Percentiles rank a stretch among this genome's conserved stretches.
Conservation (phyloP, 495 filamentous ascomycete genomes). For the Penicillium lagena region DNA sequence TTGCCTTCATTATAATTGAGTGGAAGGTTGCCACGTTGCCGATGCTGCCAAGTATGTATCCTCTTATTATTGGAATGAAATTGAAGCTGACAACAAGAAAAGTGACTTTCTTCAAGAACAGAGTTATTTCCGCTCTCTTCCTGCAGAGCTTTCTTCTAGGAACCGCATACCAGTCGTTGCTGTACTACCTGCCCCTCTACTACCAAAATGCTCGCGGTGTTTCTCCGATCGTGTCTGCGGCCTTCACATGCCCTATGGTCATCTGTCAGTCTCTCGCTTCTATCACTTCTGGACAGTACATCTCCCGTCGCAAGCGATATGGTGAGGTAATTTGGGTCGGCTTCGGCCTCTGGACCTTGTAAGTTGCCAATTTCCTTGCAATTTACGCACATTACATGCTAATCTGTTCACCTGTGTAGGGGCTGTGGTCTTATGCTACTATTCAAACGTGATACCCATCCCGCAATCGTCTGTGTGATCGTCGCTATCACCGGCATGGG, state of each 20-base stretch:
- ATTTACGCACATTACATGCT: neutral
- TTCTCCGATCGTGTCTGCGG: conserved; percentile 43
- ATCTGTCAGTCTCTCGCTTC: conserved; percentile 45
- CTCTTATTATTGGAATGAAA: too few relatives aligned
- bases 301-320: conserved; percentile 49
- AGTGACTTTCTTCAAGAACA: conserved; percentile 52
- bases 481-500: conserved; percentile 49
- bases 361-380: conserved; percentile 7
- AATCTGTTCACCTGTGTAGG: conserved; percentile 9
- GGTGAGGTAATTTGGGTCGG: conserved; percentile 52
- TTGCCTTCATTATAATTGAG: conserved; percentile 49
- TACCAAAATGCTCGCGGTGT: conserved; percentile 49
- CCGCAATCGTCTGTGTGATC: conserved; percentile 45
- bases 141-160: conserved; percentile 57
- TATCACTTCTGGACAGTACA: conserved; percentile 49
- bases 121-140: conserved; percentile 44
- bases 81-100: neutral
- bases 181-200: conserved; percentile 47
- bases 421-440: conserved; percentile 48
- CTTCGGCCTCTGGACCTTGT: conserved; percentile 47
- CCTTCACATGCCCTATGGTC: conserved; percentile 48
- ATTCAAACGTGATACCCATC: conserved; percentile 40
- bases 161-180: conserved; percentile 50
- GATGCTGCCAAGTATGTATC: conserved; percentile 50
- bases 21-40: conserved; percentile 52